Conservation (phyloP, 2,329 filamentous ascomycete genomes). For the Colletotrichum horii region DNA sequence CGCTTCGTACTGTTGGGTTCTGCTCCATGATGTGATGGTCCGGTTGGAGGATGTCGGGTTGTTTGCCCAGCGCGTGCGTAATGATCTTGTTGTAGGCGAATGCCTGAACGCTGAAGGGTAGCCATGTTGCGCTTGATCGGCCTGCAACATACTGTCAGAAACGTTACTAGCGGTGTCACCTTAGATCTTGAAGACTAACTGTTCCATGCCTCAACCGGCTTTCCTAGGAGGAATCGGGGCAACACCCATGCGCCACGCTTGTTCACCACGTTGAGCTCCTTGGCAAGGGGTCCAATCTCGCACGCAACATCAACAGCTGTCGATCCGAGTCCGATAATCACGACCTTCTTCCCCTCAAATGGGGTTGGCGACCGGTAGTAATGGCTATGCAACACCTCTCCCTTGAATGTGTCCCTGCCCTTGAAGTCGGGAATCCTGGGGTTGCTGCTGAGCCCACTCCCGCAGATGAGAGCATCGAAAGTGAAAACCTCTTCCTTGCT, state of each 20-base stretch:
- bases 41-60: slow-evolving; percentile 34
- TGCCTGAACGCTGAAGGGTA: slow-evolving; percentile 29
- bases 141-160: slow-evolving; percentile 12
- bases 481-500: slow-evolving; percentile 22
- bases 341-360: slow-evolving; percentile 41
- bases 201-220: slow-evolving; percentile 38
- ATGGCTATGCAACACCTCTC: slow-evolving; percentile 41
- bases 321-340: slow-evolving; percentile 40
- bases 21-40: slow-evolving; percentile 38
- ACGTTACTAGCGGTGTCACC: background rate
- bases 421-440: slow-evolving; percentile 36
- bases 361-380: slow-evolving; percentile 36
- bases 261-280: slow-evolving; percentile 40
- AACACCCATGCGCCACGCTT: slow-evolving; percentile 42
- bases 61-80: slow-evolving; percentile 32
- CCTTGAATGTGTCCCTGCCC: slow-evolving; percentile 35
- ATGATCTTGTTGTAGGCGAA: slow-evolving; percentile 35
- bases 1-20: slow-evolving; percentile 32
- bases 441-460: slow-evolving; percentile 34
- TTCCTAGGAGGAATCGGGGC: slow-evolving; percentile 40
- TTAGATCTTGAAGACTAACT: slow-evolving; percentile 26
- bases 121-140: slow-evolving; percentile 32
- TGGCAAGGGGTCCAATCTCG: slow-evolving; percentile 37
- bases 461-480: slow-evolving; percentile 41
- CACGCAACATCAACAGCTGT: slow-evolving; percentile 43